Conservation (phyloP, 2,329 filamentous ascomycete genomes). For the Neonectria sp. region DNA sequence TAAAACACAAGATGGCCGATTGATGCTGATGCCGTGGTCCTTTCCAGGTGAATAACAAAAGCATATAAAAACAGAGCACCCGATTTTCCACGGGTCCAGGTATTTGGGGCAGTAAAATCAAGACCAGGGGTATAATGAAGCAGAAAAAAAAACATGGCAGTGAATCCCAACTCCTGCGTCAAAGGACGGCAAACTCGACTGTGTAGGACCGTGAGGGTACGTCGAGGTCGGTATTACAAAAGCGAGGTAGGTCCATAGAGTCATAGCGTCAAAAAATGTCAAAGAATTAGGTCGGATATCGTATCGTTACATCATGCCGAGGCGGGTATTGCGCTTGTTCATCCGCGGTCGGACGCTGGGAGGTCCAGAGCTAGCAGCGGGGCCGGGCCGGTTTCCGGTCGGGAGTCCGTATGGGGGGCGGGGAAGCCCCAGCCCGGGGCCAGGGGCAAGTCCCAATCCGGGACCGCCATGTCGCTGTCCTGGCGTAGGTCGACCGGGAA, state of each 20-base stretch:
- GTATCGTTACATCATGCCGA: conserved; percentile 68
- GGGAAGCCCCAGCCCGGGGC: conserved; percentile 41
- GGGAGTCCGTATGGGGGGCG: conserved; percentile 47
- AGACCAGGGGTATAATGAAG: conserved; percentile 45
- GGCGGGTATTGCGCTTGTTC: conserved; percentile 74
- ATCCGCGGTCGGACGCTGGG: conserved; percentile 62
- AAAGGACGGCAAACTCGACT: conserved; percentile 30
- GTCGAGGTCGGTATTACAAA: conserved; percentile 41
- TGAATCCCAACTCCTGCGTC: conserved; percentile 35
- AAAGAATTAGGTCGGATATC: conserved; percentile 32
- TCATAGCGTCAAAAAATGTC: conserved; percentile 33
- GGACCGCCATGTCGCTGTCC: conserved; percentile 36
- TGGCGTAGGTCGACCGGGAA: conserved; percentile 41
- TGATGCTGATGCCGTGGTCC: conserved; percentile 27
- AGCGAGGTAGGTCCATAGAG: conserved; percentile 33
- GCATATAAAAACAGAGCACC: conserved; percentile 14
- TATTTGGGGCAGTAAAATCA: conserved; percentile 18
- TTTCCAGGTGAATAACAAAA: conserved; percentile 12
- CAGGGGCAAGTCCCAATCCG: background rate
- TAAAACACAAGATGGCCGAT: conserved; percentile 20
- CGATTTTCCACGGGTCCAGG: conserved; percentile 21
- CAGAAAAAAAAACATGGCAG: conserved; percentile 34
- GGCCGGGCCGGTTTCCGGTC: conserved; percentile 43
- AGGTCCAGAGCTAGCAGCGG: conserved; percentile 52
- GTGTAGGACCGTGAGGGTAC: conserved; percentile 1